Evolutionary conservation across 306 rosid species (phyloP).

Genomic region (Begonia fuchsioides): DNA sequence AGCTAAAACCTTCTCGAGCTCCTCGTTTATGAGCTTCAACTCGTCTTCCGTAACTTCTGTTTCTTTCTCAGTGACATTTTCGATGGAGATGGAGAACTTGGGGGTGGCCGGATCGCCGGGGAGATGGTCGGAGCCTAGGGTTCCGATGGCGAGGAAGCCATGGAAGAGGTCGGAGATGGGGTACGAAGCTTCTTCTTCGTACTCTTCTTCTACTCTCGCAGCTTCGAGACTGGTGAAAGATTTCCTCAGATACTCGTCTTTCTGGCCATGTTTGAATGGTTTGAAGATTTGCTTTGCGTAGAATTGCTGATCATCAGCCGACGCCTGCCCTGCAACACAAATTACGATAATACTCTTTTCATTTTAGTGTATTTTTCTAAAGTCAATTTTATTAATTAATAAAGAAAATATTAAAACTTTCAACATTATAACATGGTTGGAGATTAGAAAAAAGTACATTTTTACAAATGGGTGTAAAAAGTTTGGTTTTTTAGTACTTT

Average conservation of each 20-base stretch:
- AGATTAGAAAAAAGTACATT: too few relatives aligned
- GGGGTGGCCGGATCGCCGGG: conserved; percentile 54
- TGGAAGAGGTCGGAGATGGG: conserved; percentile 58
- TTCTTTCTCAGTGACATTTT: conserved; percentile 67
- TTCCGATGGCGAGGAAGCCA: conserved; percentile 86
- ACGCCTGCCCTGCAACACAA: conserved; percentile 46
- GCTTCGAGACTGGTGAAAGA: conserved; percentile 55
- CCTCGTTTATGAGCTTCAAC: conserved; percentile 69
- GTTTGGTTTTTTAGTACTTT: too few relatives aligned
- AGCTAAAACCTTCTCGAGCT: conserved; percentile 66
- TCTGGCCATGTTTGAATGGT: conserved; percentile 40
- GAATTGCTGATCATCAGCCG: conserved; percentile 60
- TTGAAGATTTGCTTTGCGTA: conserved; percentile 32
- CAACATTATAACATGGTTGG: too few relatives aligned
- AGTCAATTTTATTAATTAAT: too few relatives aligned
- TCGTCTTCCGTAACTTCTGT: conserved; percentile 77
- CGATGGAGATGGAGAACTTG: conserved; percentile 53
- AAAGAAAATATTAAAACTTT: too few relatives aligned
- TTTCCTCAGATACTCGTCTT: conserved; percentile 31
- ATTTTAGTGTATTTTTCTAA: too few relatives aligned
- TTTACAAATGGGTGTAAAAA: too few relatives aligned
- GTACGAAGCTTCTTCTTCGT: conserved; percentile 34
- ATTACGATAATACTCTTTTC: too few relatives aligned
- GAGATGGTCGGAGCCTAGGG: conserved; percentile 60
- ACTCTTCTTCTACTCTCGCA: conserved; percentile 22